Conservation (phyloP, 371 early-diverging fungal genomes). For the Phascolomyces articulosus region DNA sequence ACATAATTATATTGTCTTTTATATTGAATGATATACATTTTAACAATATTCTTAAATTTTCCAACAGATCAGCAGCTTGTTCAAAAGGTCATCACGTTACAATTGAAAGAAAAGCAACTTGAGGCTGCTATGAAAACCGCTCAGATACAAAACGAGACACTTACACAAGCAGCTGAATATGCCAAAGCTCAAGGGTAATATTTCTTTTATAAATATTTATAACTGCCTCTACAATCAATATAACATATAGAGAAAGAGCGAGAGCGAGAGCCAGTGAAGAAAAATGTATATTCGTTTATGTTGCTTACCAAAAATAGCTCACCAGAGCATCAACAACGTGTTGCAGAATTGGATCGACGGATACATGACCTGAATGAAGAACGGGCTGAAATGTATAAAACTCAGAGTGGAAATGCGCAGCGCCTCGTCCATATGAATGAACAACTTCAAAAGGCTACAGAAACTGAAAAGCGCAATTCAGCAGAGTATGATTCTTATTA, state of each 20-base stretch:
- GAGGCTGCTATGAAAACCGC: constrained; percentile 8
- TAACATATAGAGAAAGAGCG: no score
- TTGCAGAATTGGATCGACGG: constrained; percentile 78
- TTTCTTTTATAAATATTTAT: background rate
- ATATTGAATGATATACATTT: no score
- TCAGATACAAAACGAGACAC: constrained; percentile 9
- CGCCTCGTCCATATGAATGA: constrained; percentile 87
- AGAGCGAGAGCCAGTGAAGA: no score
- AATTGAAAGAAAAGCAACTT: constrained; percentile 21
- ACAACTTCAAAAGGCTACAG: constrained; percentile 66
- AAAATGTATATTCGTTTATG: background rate
- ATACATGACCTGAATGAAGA: constrained; percentile 82
- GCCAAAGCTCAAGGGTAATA: constrained; percentile 17
- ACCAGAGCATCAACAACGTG: constrained; percentile 58
- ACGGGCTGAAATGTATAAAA: constrained; percentile 87
- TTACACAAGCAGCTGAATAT: constrained; percentile 3
- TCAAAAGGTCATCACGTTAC: constrained; percentile 27
- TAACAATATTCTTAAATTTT: no score
- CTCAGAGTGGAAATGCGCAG: constrained; percentile 91
- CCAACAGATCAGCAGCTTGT: constrained; percentile 30
- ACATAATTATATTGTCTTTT: no score
- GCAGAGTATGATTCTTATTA: constrained; percentile 59
- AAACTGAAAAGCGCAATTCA: constrained; percentile 54
- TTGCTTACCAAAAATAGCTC: constrained; percentile 16
- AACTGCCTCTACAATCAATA: no score